Evolutionary conservation across 768 basidiomycete species (phyloP).

Genomic region (Kwoniella heveanensis): DNA sequence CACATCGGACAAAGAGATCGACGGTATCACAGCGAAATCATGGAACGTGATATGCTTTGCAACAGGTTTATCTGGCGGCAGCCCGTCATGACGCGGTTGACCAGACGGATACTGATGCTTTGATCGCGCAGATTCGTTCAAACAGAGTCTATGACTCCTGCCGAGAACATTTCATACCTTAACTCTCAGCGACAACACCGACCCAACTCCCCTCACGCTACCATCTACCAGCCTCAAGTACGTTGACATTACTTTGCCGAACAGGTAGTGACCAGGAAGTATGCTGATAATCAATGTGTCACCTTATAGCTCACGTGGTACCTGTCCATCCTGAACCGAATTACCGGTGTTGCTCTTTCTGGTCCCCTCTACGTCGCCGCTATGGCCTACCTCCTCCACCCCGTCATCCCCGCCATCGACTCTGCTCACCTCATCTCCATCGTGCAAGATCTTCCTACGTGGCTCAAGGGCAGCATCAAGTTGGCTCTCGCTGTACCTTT

Average conservation of each 20-base stretch:
- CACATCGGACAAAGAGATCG: too few species aligned
- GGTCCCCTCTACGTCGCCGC: slow-evolving; percentile 79
- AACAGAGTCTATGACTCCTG: slow-evolving; percentile 47
- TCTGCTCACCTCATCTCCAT: slow-evolving; percentile 74
- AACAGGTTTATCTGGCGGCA: too few species aligned
- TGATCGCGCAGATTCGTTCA: slow-evolving; percentile 37
- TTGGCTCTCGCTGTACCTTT: slow-evolving; percentile 80
- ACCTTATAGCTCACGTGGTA: slow-evolving; percentile 84
- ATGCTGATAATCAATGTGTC: slow-evolving; percentile 6
- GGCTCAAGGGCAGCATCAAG: slow-evolving; percentile 75
- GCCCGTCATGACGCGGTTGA: too few species aligned
- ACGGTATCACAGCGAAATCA: too few species aligned
- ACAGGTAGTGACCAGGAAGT: background rate
- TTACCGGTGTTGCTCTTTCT: slow-evolving; percentile 79
- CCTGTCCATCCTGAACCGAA: slow-evolving; percentile 79
- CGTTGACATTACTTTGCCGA: slow-evolving; percentile 8
- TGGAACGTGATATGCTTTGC: too few species aligned
- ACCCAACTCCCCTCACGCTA: slow-evolving; percentile 92
- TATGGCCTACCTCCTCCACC: slow-evolving; percentile 80
- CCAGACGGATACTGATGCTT: background rate
- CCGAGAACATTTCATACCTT: slow-evolving; percentile 63
- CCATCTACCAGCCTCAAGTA: slow-evolving; percentile 71
- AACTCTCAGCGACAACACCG: slow-evolving; percentile 84
- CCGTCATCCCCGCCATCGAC: slow-evolving; percentile 67
- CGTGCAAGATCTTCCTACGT: slow-evolving; percentile 71